Percentiles rank a stretch among this genome's conserved stretches.
Evolutionary conservation across 1,139 yeast genomes (phyloP).

Genomic region (Pichia kudriavzevii): DNA sequence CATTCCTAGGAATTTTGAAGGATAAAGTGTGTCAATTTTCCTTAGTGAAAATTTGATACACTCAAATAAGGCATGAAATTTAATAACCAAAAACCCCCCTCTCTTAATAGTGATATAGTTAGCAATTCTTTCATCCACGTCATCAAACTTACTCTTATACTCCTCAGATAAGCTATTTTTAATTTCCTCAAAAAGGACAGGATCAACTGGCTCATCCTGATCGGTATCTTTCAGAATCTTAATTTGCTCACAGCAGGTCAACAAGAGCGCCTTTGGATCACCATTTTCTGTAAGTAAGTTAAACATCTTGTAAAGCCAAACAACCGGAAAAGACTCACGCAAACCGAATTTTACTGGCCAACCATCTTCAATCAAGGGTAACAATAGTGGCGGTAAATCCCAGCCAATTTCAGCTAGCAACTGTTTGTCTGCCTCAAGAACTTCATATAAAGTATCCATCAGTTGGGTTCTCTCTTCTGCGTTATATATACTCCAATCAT

Average conservation of each 20-base stretch:
- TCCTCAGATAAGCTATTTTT: not conserved
- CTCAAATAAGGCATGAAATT: slow-evolving; percentile 58
- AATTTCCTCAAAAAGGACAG: not conserved
- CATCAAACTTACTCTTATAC: slow-evolving; percentile 2
- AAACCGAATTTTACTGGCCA: slow-evolving; percentile 18
- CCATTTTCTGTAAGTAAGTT: slow-evolving; percentile 56
- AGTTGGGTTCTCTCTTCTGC: slow-evolving; percentile 41
- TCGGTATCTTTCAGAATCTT: slow-evolving; percentile 27
- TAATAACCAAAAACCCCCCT: slow-evolving; percentile 28
- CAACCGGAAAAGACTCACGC: slow-evolving; percentile 18
- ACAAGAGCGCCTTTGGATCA: slow-evolving; percentile 69
- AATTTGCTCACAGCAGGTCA: slow-evolving; percentile 61
- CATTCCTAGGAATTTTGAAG: slow-evolving; percentile 71
- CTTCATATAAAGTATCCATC: slow-evolving; percentile 34
- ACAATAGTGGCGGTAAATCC: slow-evolving; percentile 69
- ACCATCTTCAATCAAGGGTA: slow-evolving; percentile 36
- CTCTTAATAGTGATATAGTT: slow-evolving; percentile 3
- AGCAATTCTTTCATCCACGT: not conserved
- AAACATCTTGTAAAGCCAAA: slow-evolving; percentile 41
- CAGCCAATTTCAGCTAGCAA: slow-evolving; percentile 70
- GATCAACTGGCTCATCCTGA: slow-evolving; percentile 13
- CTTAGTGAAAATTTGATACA: slow-evolving; percentile 45
- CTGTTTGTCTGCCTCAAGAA: slow-evolving; percentile 38
- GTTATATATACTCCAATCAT: slow-evolving; percentile 40
- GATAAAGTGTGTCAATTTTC: slow-evolving; percentile 56